Evolutionary conservation across 2,329 filamentous ascomycete genomes (phyloP).

Genomic region (Fusarium tanahbumbuense): DNA sequence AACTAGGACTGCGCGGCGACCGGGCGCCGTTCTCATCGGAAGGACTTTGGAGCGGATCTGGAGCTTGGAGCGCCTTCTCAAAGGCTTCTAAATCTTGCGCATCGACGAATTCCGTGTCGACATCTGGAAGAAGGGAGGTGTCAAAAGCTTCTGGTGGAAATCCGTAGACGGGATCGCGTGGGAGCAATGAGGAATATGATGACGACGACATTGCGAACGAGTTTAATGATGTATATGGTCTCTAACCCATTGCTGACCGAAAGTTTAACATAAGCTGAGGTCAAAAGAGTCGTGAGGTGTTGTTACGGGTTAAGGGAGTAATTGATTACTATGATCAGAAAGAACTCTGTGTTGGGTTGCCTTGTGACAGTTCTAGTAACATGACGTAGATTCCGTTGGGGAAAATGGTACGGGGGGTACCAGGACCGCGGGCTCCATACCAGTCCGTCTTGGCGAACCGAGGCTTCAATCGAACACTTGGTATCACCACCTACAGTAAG

Average conservation of each 20-base stretch:
- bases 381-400: conserved; percentile 50
- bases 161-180: conserved; percentile 59
- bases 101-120: conserved; percentile 79
- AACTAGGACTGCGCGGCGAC: conserved; percentile 56
- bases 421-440: conserved; percentile 16
- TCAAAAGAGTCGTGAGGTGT: not conserved
- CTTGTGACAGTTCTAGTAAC: conserved; percentile 43
- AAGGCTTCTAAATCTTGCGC: conserved; percentile 81
- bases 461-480: conserved; percentile 32
- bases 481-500: conserved; percentile 19
- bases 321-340: conserved; percentile 25
- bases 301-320: conserved; percentile 22
- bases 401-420: conserved; percentile 30
- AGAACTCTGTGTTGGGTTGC: conserved; percentile 33
- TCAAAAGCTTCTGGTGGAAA: conserved; percentile 75
- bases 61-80: conserved; percentile 82
- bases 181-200: conserved; percentile 41
- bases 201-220: conserved; percentile 42
- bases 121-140: conserved; percentile 78
- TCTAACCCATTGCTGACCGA: conserved; percentile 34
- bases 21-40: conserved; percentile 62
- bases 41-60: conserved; percentile 76
- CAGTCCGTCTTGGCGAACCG: conserved; percentile 25
- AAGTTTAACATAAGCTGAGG: not conserved
- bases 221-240: not conserved